Evolutionary conservation across 106 monocot species (phyloP).

Genomic region (Ottelia alismoides): DNA sequence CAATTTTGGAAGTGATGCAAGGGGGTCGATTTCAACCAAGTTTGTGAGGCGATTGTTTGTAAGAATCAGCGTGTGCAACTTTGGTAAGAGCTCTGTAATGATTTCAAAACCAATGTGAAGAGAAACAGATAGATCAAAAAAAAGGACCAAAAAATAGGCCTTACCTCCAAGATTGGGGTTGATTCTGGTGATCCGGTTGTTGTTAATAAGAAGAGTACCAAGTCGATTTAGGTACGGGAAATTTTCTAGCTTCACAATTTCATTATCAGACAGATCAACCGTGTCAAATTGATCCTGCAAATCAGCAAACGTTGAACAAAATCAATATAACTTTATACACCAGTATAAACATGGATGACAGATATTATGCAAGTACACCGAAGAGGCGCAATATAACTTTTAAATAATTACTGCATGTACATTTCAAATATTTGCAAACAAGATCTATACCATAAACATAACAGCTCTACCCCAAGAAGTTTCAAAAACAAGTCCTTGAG

Average conservation of each 20-base stretch:
- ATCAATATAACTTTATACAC: too few species aligned
- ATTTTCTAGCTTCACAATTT: slow-evolving; percentile 97
- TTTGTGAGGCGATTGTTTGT: slow-evolving; percentile 97
- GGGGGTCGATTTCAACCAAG: slow-evolving; percentile 93
- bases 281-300: slow-evolving; percentile 94
- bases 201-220: slow-evolving; percentile 80
- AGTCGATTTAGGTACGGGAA: slow-evolving; percentile 79
- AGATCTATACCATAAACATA: too few species aligned
- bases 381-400: too few species aligned
- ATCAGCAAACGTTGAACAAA: too few species aligned
- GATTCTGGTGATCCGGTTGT: slow-evolving; percentile 94
- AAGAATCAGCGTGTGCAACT: slow-evolving; percentile 83
- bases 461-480: too few species aligned
- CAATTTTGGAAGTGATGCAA: slow-evolving; percentile 77
- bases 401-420: too few species aligned
- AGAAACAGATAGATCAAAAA: background rate
- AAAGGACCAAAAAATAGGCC: background rate
- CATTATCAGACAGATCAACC: slow-evolving; percentile 93
- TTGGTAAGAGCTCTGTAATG: slow-evolving; percentile 69
- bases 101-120: background rate
- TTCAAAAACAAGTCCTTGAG: too few species aligned
- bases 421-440: too few species aligned
- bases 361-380: too few species aligned
- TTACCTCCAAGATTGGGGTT: slow-evolving; percentile 92
- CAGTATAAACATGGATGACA: too few species aligned